Conservation (phyloP, 768 basidiomycete species). For the Kwoniella sp. region DNA sequence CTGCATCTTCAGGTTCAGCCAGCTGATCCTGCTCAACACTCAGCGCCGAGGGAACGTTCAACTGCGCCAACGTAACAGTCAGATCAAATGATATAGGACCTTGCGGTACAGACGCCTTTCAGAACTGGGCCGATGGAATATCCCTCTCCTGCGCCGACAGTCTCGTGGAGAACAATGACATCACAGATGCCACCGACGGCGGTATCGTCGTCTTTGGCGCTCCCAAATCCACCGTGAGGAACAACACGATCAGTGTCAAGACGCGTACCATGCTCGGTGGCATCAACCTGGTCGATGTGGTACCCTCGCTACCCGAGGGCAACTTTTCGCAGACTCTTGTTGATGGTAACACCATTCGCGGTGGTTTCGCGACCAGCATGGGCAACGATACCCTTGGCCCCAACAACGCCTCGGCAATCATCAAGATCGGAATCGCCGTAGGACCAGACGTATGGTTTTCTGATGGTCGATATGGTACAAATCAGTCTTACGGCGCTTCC, state of each 20-base stretch:
- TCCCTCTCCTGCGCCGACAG: conserved; percentile 41
- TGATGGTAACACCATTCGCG: conserved; percentile 34
- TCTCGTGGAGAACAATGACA: conserved; percentile 43
- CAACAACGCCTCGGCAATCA: conserved; percentile 35
- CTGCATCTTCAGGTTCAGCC: neutral
- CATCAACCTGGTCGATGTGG: conserved; percentile 45
- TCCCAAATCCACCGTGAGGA: conserved; percentile 33
- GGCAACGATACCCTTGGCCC: conserved; percentile 30
- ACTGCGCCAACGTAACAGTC: conserved; percentile 62
- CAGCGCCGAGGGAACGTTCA: conserved; percentile 61
- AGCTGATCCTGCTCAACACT: neutral
- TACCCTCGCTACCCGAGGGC: conserved; percentile 38
- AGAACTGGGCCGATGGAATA: conserved; percentile 50
- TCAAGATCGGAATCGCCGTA: conserved; percentile 45
- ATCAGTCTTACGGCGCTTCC: conserved; percentile 27
- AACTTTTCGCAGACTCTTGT: conserved; percentile 36
- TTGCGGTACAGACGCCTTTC: conserved; percentile 40
- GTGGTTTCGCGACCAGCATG: conserved; percentile 36
- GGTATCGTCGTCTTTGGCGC: conserved; percentile 46
- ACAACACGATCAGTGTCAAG: conserved; percentile 42
- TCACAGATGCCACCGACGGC: conserved; percentile 41
- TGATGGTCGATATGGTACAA: conserved; percentile 35
- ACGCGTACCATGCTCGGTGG: conserved; percentile 40
- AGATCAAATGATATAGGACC: conserved; percentile 74
- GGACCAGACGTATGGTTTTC: conserved; percentile 40